phyloP scores from a whole-genome alignment of 768 basidiomycete species.

The Suillus hirtellus region DNA sequence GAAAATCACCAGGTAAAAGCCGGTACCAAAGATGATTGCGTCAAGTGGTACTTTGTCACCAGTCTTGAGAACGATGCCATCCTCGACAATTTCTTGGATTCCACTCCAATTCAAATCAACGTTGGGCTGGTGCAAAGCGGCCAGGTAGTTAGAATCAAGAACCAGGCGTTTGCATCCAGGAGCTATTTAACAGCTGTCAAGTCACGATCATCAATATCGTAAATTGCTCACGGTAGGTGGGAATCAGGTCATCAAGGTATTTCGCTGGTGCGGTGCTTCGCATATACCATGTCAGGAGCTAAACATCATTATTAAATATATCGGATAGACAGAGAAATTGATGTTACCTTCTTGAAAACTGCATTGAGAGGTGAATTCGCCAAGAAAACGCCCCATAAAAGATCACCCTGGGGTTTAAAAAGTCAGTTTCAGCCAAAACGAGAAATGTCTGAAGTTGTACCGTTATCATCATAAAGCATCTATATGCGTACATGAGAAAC shows the following conservation, averaged over 20 bases:
- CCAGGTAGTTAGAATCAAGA: slow-evolving; percentile 58
- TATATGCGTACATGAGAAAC: slow-evolving; percentile 46
- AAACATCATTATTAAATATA: slow-evolving; percentile 24
- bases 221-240: slow-evolving; percentile 45
- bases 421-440: background rate
- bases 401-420: slow-evolving; percentile 13
- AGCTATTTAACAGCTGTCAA: slow-evolving; percentile 30
- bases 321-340: slow-evolving; percentile 4
- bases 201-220: background rate
- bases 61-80: slow-evolving; percentile 50
- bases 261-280: slow-evolving; percentile 46
- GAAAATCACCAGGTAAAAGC: slow-evolving; percentile 47
- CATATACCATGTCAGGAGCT: slow-evolving; percentile 47
- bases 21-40: slow-evolving; percentile 59
- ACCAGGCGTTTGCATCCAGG: slow-evolving; percentile 64
- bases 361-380: slow-evolving; percentile 35
- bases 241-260: slow-evolving; percentile 46
- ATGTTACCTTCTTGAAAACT: slow-evolving; percentile 34
- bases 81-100: slow-evolving; percentile 48
- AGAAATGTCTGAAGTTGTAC: slow-evolving; percentile 29
- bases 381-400: slow-evolving; percentile 39
- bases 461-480: slow-evolving; percentile 46
- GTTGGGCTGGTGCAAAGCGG: slow-evolving; percentile 52
- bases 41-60: slow-evolving; percentile 53
- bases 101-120: slow-evolving; percentile 49